A percentile compares a stretch with the other conserved stretches of the same genome.
Evolutionary conservation across 1,139 yeast genomes (phyloP).

Genomic region (Sugiyamaella japonica): DNA sequence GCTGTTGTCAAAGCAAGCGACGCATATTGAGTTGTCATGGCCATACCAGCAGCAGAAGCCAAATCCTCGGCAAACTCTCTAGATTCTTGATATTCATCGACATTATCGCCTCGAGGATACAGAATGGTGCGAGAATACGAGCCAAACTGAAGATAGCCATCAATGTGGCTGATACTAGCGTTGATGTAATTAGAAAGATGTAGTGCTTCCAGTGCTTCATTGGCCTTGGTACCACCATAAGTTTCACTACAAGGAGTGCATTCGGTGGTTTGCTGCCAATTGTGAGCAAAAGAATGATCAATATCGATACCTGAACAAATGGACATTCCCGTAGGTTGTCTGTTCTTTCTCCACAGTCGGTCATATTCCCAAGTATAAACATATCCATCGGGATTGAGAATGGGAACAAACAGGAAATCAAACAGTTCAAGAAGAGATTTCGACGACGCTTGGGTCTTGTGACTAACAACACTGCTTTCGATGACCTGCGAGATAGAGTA

Average conservation of each 20-base stretch:
- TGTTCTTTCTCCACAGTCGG: conserved; percentile 84
- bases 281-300: conserved; percentile 69
- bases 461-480: background rate
- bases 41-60: conserved; percentile 66
- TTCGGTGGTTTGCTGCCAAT: conserved; percentile 47
- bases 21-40: background rate
- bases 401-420: conserved; percentile 78
- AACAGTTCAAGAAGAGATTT: conserved; percentile 45
- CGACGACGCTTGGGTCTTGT: background rate
- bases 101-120: conserved; percentile 52
- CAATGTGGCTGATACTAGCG: conserved; percentile 32
- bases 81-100: conserved; percentile 12
- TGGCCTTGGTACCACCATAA: conserved; percentile 73
- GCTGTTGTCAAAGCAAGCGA: background rate
- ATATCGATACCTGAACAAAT: conserved; percentile 80
- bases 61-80: conserved; percentile 15
- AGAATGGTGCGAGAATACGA: conserved; percentile 82
- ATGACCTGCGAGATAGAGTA: conserved; percentile 56
- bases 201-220: conserved; percentile 73
- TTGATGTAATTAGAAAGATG: conserved; percentile 66
- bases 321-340: conserved; percentile 70
- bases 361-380: conserved; percentile 77
- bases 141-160: conserved; percentile 80
- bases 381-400: conserved; percentile 89
- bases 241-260: conserved; percentile 58